phyloP scores from a whole-genome alignment of 164 flowering plant species.

The Dillenia turbinata region DNA sequence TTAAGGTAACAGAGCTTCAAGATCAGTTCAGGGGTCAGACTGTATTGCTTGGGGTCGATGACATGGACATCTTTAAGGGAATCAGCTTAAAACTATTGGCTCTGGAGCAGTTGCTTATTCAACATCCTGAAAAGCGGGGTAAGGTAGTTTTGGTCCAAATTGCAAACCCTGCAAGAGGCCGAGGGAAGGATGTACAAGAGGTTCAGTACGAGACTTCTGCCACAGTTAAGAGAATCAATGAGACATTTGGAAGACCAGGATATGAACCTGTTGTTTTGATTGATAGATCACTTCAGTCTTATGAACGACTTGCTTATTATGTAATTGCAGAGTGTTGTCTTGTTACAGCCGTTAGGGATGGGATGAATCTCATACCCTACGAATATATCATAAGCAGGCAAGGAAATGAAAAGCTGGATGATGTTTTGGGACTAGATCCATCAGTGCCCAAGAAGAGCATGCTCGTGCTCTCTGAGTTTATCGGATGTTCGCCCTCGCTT shows the following conservation, averaged over 20 bases:
- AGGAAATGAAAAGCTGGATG: conserved; percentile 42
- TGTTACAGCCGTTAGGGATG: conserved; percentile 64
- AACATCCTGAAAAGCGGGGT: conserved; percentile 45
- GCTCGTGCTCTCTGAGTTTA: conserved; percentile 60
- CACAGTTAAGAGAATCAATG: conserved; percentile 42
- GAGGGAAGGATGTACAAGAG: conserved; percentile 59
- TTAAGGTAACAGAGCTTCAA: conserved; percentile 30
- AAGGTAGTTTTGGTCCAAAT: conserved; percentile 56
- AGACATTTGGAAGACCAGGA: conserved; percentile 35
- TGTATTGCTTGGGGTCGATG: conserved; percentile 63
- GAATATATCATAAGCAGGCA: conserved; percentile 51
- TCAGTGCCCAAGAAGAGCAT: conserved; percentile 50
- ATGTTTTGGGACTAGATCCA: conserved; percentile 27
- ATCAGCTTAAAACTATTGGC: conserved; percentile 60
- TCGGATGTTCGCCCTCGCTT: conserved; percentile 62
- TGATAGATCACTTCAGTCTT: conserved; percentile 45
- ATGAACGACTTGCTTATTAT: conserved; percentile 53
- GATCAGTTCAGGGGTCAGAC: conserved; percentile 30
- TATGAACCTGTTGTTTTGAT: conserved; percentile 50
- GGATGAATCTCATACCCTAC: conserved; percentile 65
- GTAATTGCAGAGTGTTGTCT: conserved; percentile 59
- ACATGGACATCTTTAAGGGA: conserved; percentile 69
- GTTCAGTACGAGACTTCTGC: conserved; percentile 43
- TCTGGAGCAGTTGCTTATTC: conserved; percentile 49
- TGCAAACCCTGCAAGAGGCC: conserved; percentile 63